These are phyloP conservation scores for Tylopilus sp. DNA, from an alignment of 1,284 basidiomycete species.

Conservation along the genomic window DNA sequence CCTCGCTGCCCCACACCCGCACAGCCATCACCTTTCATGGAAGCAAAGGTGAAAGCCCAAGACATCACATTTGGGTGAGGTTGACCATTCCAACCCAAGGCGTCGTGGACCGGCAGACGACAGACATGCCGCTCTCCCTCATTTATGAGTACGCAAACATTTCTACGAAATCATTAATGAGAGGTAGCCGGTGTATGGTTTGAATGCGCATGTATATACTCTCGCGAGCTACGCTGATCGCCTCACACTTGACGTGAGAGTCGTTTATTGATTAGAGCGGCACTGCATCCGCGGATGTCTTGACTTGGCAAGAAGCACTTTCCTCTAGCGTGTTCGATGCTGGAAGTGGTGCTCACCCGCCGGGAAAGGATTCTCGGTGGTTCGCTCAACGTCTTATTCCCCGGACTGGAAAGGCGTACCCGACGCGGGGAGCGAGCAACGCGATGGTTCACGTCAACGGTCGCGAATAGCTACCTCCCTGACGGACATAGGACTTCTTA, in stretches of 20 bases:
- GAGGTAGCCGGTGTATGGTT: constrained; percentile 5
- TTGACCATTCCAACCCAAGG: background rate
- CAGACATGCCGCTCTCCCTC: constrained; percentile 1
- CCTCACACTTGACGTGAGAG: constrained; percentile 22
- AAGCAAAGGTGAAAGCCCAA: background rate
- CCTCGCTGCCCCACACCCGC: constrained; percentile 22
- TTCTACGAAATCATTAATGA: constrained; percentile 5
- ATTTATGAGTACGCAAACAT: background rate
- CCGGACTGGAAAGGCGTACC: constrained; percentile 19
- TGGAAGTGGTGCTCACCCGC: constrained; percentile 14
- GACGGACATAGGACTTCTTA: constrained; percentile 1
- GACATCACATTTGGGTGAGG: background rate
- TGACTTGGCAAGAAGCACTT: constrained; percentile 7
- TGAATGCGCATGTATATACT: constrained; percentile 2
- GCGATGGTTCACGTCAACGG: constrained; percentile 14
- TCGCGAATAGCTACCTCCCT: background rate
- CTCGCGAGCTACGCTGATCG: constrained; percentile 20
- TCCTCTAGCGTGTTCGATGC: constrained; percentile 6
- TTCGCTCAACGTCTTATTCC: constrained; percentile 15
- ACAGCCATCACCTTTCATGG: constrained; percentile 8
- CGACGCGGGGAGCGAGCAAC: constrained; percentile 1
- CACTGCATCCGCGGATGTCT: constrained; percentile 17
- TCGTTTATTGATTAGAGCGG: constrained; percentile 8
- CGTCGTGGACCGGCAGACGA: constrained; percentile 5
- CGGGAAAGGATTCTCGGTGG: background rate